These are phyloP conservation scores for Xylariaceae sp. DNA, from an alignment of 2,329 filamentous ascomycete genomes.

Conservation along the genomic window DNA sequence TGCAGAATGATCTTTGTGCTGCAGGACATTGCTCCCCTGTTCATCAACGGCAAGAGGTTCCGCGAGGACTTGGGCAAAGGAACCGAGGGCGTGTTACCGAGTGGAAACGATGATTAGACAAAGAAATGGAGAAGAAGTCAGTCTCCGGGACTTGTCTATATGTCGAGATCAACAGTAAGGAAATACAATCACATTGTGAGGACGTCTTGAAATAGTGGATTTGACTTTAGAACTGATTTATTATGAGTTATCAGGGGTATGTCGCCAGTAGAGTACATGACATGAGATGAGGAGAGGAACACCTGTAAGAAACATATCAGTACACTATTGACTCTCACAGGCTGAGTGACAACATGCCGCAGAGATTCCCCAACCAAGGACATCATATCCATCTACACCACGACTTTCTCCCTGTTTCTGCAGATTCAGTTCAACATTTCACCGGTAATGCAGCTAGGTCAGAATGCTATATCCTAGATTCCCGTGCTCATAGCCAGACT, in stretches of 20 bases:
- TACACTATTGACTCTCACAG: not conserved
- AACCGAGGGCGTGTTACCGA: constrained; percentile 25
- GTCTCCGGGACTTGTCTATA: not conserved
- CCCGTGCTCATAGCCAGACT: no score
- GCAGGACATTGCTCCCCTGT: constrained; percentile 33
- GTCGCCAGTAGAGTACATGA: not conserved
- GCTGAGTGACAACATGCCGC: not conserved
- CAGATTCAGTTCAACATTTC: not conserved
- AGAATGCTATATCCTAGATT: not conserved
- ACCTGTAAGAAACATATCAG: not conserved
- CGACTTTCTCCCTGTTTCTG: not conserved
- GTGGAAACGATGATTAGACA: constrained; percentile 25
- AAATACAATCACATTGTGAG: not conserved
- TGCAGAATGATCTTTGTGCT: constrained; percentile 32
- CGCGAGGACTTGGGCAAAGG: constrained; percentile 28
- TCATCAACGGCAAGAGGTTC: constrained; percentile 26
- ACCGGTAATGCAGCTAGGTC: not conserved
- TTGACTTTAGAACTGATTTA: no score
- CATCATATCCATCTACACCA: not conserved
- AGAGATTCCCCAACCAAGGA: not conserved
- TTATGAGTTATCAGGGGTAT: not conserved
- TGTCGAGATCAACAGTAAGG: not conserved
- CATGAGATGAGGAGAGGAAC: not conserved
- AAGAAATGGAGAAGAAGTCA: not conserved
- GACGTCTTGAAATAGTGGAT: no score